Evolutionary conservation across 1,284 basidiomycete genomes (phyloP).

Genomic region (Cryptococcus sp.): DNA sequence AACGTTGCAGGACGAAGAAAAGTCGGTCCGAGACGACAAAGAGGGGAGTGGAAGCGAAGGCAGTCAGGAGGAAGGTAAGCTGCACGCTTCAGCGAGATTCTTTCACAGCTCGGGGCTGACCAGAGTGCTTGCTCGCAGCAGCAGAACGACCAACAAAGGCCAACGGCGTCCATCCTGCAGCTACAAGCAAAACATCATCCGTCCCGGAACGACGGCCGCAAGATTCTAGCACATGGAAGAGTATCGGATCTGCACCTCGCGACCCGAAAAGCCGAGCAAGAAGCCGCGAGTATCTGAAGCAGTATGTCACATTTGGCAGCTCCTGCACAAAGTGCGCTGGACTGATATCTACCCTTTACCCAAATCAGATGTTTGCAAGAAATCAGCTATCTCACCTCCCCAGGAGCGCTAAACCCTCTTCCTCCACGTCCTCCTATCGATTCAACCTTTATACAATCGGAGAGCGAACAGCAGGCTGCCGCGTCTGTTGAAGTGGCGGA

Average conservation of each 20-base stretch:
- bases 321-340: background rate
- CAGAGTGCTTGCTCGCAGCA: background rate
- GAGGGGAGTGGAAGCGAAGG: constrained; percentile 49
- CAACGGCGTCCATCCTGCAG: constrained; percentile 36
- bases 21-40: constrained; percentile 36
- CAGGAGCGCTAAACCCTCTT: constrained; percentile 94
- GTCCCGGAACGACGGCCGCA: constrained; percentile 22
- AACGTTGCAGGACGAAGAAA: constrained; percentile 50
- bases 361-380: constrained; percentile 87
- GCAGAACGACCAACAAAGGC: constrained; percentile 18
- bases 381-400: constrained; percentile 94
- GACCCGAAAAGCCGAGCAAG: constrained; percentile 90
- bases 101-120: background rate
- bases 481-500: constrained; percentile 19
- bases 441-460: constrained; percentile 4
- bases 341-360: background rate
- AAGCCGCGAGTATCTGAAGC: constrained; percentile 96
- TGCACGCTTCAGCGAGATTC: background rate
- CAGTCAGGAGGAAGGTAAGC: constrained; percentile 36
- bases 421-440: constrained; percentile 67
- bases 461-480: constrained; percentile 6
- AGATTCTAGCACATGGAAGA: constrained; percentile 61
- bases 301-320: constrained; percentile 64
- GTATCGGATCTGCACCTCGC: constrained; percentile 66
- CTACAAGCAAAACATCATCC: constrained; percentile 22